phyloP scores from a whole-genome alignment of 305 asterid species.

The Fraxinus velutina region DNA sequence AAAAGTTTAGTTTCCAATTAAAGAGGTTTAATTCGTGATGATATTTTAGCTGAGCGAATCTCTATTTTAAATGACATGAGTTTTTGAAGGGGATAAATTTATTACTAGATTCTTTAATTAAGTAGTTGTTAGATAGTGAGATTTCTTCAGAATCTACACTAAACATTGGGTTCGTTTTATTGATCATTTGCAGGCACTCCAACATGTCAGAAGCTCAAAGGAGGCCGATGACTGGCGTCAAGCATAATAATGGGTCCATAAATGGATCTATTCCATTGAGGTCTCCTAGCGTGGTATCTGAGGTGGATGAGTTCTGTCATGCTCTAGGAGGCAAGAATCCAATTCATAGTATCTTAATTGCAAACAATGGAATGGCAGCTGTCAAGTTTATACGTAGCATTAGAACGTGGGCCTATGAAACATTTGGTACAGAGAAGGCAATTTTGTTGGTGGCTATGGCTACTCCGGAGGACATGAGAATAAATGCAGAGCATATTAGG shows the following conservation, averaged over 20 bases:
- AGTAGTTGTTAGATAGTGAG: slow-evolving; percentile 10
- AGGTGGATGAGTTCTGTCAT: slow-evolving; percentile 72
- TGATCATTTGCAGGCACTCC: slow-evolving; percentile 41
- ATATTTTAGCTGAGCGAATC: slow-evolving; percentile 1
- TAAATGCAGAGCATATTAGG: slow-evolving; percentile 97
- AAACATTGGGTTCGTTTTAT: not conserved
- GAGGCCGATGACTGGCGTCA: slow-evolving; percentile 38
- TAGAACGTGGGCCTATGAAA: slow-evolving; percentile 93
- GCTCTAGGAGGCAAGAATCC: slow-evolving; percentile 81
- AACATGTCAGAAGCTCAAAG: slow-evolving; percentile 94
- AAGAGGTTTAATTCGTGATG: not conserved
- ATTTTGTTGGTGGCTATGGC: slow-evolving; percentile 96
- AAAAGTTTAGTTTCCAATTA: not conserved
- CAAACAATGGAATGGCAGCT: slow-evolving; percentile 99
- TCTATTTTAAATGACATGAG: slow-evolving; percentile 1
- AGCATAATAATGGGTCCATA: slow-evolving; percentile 42
- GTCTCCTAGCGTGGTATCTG: slow-evolving; percentile 49
- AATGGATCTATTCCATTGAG: slow-evolving; percentile 58
- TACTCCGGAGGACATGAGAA: slow-evolving; percentile 97
- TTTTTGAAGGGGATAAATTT: not conserved
- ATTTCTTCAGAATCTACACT: not conserved
- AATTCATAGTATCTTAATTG: slow-evolving; percentile 83
- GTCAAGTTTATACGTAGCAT: slow-evolving; percentile 92
- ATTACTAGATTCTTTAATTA: slow-evolving; percentile 5
- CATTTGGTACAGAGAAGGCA: slow-evolving; percentile 95